Conservation (phyloP, 1,284 basidiomycete species). For the Dichomitus squalens region DNA sequence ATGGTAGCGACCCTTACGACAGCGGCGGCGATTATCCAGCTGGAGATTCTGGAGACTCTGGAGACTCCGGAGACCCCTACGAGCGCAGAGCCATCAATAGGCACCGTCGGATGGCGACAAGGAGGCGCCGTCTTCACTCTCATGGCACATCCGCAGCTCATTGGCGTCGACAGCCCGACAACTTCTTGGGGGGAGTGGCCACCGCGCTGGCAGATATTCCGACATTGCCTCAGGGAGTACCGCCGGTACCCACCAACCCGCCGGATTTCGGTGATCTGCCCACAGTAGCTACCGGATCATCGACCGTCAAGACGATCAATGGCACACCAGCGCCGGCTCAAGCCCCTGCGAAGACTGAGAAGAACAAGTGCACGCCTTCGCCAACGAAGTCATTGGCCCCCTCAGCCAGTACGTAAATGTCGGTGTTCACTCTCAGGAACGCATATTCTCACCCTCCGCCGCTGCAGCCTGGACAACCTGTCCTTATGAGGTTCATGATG, state of each 20-base stretch:
- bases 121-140: not conserved
- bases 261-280: conserved; percentile 8
- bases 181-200: not conserved
- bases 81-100: not conserved
- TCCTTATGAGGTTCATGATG: conserved; percentile 59
- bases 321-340: conserved; percentile 33
- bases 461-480: conserved; percentile 63
- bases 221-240: not conserved
- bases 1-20: conserved; percentile 17
- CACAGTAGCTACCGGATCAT: conserved; percentile 9
- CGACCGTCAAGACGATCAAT: conserved; percentile 21
- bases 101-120: conserved; percentile 26
- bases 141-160: not conserved
- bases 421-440: too few relatives aligned
- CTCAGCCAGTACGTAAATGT: conserved; percentile 27
- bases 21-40: conserved; percentile 10
- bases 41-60: conserved; percentile 3
- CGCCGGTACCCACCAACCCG: conserved; percentile 16
- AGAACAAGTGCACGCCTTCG: conserved; percentile 37
- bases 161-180: not conserved
- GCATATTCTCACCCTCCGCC: too few relatives aligned
- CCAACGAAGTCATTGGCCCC: conserved; percentile 40
- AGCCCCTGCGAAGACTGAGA: conserved; percentile 31
- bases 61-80: conserved; percentile 4
- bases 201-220: not conserved